Evolutionary conservation across 345 rosid genomes (phyloP).

Genomic region (Aurinia saxatilis): DNA sequence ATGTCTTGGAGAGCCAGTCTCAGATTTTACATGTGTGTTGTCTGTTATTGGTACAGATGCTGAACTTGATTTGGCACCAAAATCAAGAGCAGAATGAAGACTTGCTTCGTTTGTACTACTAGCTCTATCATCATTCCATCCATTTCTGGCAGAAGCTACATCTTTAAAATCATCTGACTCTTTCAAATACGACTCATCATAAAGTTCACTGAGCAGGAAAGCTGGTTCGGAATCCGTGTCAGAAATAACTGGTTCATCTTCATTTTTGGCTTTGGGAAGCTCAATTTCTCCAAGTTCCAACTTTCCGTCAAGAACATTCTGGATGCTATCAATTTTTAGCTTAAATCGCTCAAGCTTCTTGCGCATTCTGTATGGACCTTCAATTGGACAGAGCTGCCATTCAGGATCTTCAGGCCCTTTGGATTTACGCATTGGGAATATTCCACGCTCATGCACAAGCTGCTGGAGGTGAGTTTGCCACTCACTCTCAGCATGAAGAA

Average conservation of each 20-base stretch:
- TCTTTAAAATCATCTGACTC: constrained; percentile 46
- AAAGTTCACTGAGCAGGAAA: constrained; percentile 59
- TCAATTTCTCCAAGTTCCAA: constrained; percentile 70
- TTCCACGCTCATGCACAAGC: constrained; percentile 95
- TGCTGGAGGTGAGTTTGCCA: constrained; percentile 98
- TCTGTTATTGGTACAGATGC: constrained; percentile 70
- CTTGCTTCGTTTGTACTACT: constrained; percentile 92
- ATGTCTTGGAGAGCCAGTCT: constrained; percentile 67
- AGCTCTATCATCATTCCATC: constrained; percentile 80
- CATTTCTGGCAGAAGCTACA: constrained; percentile 55
- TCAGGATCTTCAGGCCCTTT: constrained; percentile 57
- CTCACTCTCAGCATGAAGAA: constrained; percentile 99
- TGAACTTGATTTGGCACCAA: constrained; percentile 77
- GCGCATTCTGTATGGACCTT: constrained; percentile 99
- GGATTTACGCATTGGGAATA: constrained; percentile 74
- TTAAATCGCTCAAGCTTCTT: constrained; percentile 93
- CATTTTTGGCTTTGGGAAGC: constrained; percentile 45
- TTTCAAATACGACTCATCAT: constrained; percentile 51
- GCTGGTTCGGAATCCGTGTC: constrained; percentile 60
- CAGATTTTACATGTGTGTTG: constrained; percentile 65
- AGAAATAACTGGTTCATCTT: constrained; percentile 52
- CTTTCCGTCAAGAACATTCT: constrained; percentile 67
- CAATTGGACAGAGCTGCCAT: constrained; percentile 99
- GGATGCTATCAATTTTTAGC: constrained; percentile 71
- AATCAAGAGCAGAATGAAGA: constrained; percentile 94